Percentiles rank a stretch among this genome's conserved stretches.
Evolutionary conservation across 2,329 filamentous ascomycete genomes (phyloP).

Genomic region (Aspergillus calidoustus): DNA sequence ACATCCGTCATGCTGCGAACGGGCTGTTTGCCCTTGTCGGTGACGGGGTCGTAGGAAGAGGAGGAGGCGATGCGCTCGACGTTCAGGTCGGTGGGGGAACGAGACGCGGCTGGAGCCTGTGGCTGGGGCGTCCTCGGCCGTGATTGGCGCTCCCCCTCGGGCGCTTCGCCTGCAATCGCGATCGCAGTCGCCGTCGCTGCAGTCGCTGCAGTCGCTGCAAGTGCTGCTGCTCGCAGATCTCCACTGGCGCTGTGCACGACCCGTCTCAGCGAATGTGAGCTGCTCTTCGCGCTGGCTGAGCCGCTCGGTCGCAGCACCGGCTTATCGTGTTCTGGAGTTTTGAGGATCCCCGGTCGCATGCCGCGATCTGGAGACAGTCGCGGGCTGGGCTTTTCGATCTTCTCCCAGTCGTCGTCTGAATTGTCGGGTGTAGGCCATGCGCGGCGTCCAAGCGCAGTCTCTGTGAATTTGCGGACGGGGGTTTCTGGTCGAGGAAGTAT

Average conservation of each 20-base stretch:
- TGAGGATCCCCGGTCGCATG: constrained; percentile 44
- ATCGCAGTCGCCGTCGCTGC: constrained; percentile 61
- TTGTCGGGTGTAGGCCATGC: constrained; percentile 36
- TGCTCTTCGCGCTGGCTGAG: constrained; percentile 27
- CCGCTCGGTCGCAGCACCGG: constrained; percentile 51
- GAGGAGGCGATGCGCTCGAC: constrained; percentile 51
- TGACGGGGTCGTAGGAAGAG: constrained; percentile 72
- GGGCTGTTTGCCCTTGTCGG: constrained; percentile 85
- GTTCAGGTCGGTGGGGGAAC: constrained; percentile 33
- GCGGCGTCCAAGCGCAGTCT: constrained; percentile 38
- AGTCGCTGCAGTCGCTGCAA: constrained; percentile 76
- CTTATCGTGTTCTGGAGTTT: constrained; percentile 35
- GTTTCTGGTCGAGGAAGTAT: constrained; percentile 38
- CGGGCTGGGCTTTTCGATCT: constrained; percentile 34
- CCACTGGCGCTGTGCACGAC: constrained; percentile 71
- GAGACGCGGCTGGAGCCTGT: constrained; percentile 34
- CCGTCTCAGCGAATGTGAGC: constrained; percentile 62
- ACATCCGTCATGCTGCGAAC: constrained; percentile 88
- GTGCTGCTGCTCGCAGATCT: constrained; percentile 51
- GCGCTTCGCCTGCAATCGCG: constrained; percentile 61
- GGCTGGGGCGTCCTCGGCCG: constrained; percentile 33
- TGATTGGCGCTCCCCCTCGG: constrained; percentile 28
- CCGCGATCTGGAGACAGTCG: constrained; percentile 18
- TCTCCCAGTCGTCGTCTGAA: constrained; percentile 23
- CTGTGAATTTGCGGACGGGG: constrained; percentile 39